Evolutionary conservation across 306 rosid genomes (phyloP), one percentile per base, ranked within the genome.

Genomic region (Aeschynomene evenia): DNA sequence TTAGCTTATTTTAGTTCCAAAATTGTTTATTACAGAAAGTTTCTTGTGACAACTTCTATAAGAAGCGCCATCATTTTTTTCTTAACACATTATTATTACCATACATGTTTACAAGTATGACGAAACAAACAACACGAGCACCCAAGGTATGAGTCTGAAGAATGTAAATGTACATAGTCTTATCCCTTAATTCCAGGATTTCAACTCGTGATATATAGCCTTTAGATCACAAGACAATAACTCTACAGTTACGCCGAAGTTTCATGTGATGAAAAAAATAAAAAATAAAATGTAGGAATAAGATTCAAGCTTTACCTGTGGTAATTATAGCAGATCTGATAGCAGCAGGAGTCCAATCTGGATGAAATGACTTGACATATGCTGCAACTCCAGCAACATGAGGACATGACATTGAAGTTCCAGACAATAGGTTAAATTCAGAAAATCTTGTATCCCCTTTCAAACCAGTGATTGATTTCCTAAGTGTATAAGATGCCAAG

Each of bases 341-440:
- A 37, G 96, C 96, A 9, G 96, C 89, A 9, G 89, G 87, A 73
- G 89, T 74, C 98, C 98, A 89, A 4, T 72, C 56, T 1, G 96
- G 94, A 66, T 85, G 98, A 82, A 94, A 94, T 36, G 97, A 90
- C 63, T 94, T 94, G 3, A 91, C 81, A 68, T 94, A 94, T 28
- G 97, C 96, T 2, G 96, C 95, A 23, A 81, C 87, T 14, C 94
- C 99, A n/a, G 95, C 84, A 23, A 81, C 90, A 67, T 94, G 99
- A 14, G 99, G 99, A 61, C 99, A 94, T 4, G 99, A 66, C 97
- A 94, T 94, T 67, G 99, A 94, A 84, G 97, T 90, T 23, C 97
- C 96, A 5, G 97, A 88, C 97, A 90, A 79, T 52, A 94, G 57
- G 9, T 89, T 85, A 49, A 88, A 94, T 63, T 87, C 83, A 4